Evolutionary conservation across 345 rosid genomes (phyloP), one percentile per base, ranked within the genome.

Genomic region (Citrus cavaleriei): DNA sequence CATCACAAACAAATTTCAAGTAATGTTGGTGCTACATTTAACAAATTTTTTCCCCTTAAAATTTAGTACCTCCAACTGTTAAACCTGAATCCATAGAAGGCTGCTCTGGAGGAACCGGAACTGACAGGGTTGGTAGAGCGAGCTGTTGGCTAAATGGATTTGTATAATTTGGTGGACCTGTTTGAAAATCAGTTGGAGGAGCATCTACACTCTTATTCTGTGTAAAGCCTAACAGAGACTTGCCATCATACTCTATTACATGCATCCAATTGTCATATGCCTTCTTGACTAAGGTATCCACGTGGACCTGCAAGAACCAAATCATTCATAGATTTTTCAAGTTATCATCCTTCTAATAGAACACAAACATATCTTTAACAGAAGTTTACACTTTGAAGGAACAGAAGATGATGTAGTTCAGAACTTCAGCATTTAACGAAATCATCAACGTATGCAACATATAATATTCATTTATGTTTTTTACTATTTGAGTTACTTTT

Each of bases 231-330:
- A 88, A 68, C 49, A 91, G 88, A 70, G 98, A 93, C 80, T 92
- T 92, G 73, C 93, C 93, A 76, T 96, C 98, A 85, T 93, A 93
- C 83, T 94, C 98, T 60, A 92, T 77, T 6, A 94, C 98, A 68
- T 89, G 93, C 83, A 83, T 89, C 99, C 99, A 96, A 62, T 94
- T 94, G n/a, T 94, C 99, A 84, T 96, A 96, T 3, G 99, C 98
- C 86, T 94, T 92, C 87, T 87, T 96, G 86, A 96, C 98, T 82
- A 90, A 84, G 32, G 90, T 82, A 82, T 96, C 99, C 16, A 94
- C 97, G 73, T 88, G 83, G 57, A 88, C 91, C 99, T 96, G 79
- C 73, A 82, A 79, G 68, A 51, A 68, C 24, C 27, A 68, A 77
- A 62, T 5, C 67, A 70, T 54, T 73, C 22, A n/a, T 60, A 59